Evolutionary conservation across 805 yeast genomes (phyloP).

Genomic region (Nakazawaea ishiwadae): DNA sequence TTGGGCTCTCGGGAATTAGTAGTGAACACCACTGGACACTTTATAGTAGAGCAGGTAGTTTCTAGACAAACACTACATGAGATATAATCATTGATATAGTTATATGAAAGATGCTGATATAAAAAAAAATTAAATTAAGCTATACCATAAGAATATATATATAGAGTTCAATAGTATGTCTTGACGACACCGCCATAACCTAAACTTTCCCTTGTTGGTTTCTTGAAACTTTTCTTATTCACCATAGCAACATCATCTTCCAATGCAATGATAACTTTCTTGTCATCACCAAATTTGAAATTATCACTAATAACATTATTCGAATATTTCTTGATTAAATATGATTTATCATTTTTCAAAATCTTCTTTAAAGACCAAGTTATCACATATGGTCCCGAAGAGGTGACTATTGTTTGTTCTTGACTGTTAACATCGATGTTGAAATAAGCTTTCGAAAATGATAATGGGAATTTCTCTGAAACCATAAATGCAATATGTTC

Average conservation of each 20-base stretch:
- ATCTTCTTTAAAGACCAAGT: conserved; percentile 72
- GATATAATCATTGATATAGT: too few species aligned
- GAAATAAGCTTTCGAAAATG: conserved; percentile 73
- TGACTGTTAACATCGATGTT: conserved; percentile 61
- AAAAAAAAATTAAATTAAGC: too few species aligned
- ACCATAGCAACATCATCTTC: conserved; percentile 76
- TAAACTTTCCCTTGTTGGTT: conserved; percentile 47
- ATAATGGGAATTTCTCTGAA: conserved; percentile 40
- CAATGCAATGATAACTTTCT: conserved; percentile 67
- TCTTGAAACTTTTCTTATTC: conserved; percentile 51
- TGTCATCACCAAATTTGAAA: conserved; percentile 69
- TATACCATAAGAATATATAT: too few species aligned
- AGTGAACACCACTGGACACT: too few species aligned
- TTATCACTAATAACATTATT: conserved; percentile 68
- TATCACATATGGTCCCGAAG: conserved; percentile 78
- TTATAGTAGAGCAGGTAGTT: too few species aligned
- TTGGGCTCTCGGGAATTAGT: too few species aligned
- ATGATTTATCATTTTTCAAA: conserved; percentile 46
- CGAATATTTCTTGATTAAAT: conserved; percentile 58
- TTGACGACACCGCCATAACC: conserved; percentile 27
- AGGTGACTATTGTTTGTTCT: conserved; percentile 70
- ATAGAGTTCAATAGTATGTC: conserved; percentile 20
- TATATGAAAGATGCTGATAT: too few species aligned
- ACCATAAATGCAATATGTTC: conserved; percentile 66
- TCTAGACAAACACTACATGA: too few species aligned